Conservation (phyloP, 164 flowering plant species). For the Amborella trichopoda region DNA sequence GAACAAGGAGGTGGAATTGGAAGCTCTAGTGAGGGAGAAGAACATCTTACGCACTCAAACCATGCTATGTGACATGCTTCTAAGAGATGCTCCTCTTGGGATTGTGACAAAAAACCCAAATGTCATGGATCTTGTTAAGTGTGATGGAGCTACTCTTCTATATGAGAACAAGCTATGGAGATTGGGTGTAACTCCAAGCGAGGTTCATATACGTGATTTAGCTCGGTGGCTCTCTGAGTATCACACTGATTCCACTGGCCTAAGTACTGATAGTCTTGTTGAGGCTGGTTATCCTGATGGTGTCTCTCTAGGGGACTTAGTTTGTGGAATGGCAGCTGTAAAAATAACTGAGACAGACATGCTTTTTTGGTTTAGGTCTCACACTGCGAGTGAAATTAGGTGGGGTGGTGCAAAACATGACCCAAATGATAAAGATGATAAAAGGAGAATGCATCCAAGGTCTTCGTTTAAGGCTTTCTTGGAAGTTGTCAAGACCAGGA, state of each 20-base stretch:
- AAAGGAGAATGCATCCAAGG: conserved; percentile 84
- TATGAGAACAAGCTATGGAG: conserved; percentile 58
- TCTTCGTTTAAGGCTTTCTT: conserved; percentile 96
- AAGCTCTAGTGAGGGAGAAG: conserved; percentile 73
- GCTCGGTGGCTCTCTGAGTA: conserved; percentile 52
- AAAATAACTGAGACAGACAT: conserved; percentile 62
- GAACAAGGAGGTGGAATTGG: conserved; percentile 73
- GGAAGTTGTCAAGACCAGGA: conserved; percentile 80
- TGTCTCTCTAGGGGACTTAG: conserved; percentile 51
- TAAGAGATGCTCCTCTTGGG: conserved; percentile 88
- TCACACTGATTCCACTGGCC: conserved; percentile 87
- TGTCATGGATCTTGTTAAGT: conserved; percentile 87
- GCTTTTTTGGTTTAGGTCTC: conserved; percentile 89
- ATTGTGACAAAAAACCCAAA: conserved; percentile 80
- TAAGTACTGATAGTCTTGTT: conserved; percentile 82
- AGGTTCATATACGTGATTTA: conserved; percentile 48
- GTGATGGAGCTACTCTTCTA: conserved; percentile 82
- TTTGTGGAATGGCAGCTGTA: conserved; percentile 96
- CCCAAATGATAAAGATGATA: conserved; percentile 73
- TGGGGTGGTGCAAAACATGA: conserved; percentile 99
- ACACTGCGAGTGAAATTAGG: conserved; percentile 67
- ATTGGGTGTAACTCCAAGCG: conserved; percentile 61
- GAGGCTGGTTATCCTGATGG: conserved; percentile 91
- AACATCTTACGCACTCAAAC: conserved; percentile 84
- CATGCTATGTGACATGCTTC: conserved; percentile 85